Percentiles rank a stretch among this genome's conserved stretches.
Conservation (phyloP, 345 rosid species). For the Populus tremula region DNA sequence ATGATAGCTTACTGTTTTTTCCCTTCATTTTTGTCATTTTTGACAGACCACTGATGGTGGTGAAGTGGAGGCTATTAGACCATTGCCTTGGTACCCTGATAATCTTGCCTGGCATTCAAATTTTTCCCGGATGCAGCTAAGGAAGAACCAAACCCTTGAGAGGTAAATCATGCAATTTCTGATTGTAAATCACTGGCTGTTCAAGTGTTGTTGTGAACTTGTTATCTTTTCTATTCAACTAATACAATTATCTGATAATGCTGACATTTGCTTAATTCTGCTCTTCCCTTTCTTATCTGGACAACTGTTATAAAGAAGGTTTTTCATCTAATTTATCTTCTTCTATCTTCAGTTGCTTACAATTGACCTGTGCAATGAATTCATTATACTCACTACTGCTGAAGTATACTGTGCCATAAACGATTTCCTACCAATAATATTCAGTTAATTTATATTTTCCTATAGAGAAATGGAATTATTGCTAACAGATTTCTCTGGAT, state of each 20-base stretch:
- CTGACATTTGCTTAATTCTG: neutral
- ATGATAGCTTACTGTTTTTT: neutral
- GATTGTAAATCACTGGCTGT: no score
- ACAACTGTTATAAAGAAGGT: no score
- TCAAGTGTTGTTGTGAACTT: neutral
- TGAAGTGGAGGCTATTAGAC: constrained; percentile 76
- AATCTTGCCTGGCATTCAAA: constrained; percentile 93
- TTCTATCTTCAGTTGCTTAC: no score
- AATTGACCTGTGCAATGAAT: neutral
- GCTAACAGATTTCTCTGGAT: no score
- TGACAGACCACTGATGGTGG: constrained; percentile 56
- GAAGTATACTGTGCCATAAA: neutral
- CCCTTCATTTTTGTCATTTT: neutral
- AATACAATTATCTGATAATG: neutral
- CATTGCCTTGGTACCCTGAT: constrained; percentile 86
- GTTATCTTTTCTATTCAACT: neutral
- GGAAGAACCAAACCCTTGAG: constrained; percentile 86
- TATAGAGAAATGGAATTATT: neutral
- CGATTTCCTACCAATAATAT: neutral
- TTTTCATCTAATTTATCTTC: no score
- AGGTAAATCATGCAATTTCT: constrained; percentile 41
- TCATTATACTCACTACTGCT: neutral
- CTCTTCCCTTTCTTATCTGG: neutral
- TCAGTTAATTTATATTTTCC: neutral
- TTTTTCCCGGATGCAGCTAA: constrained; percentile 86